Conservation (phyloP, 805 yeast species). For the Myxozyma nipponensis region DNA sequence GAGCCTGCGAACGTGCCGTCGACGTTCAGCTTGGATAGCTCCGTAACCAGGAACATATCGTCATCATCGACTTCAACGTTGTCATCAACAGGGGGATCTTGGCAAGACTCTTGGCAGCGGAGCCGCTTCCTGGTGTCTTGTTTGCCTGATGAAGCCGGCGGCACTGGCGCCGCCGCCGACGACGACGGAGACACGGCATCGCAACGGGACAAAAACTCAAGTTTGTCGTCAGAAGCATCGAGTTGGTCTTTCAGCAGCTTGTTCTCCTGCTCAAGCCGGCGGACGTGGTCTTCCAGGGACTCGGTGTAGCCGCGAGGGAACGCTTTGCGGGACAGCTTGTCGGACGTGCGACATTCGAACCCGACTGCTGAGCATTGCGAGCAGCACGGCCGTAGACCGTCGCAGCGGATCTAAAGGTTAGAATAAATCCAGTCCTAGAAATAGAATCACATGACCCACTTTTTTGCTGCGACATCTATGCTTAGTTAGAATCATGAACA, state of each 20-base stretch:
- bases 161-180: neutral
- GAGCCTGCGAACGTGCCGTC: conserved; percentile 38
- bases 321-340: conserved; percentile 77
- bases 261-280: conserved; percentile 80
- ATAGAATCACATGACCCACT: conserved; percentile 2
- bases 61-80: conserved; percentile 25
- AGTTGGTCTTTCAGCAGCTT: conserved; percentile 60
- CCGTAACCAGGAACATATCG: conserved; percentile 31
- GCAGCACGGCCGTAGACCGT: conserved; percentile 61
- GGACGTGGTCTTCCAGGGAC: conserved; percentile 78
- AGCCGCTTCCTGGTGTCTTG: conserved; percentile 4
- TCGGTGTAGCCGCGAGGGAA: conserved; percentile 93
- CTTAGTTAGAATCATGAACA: conserved; percentile 10
- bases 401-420: conserved; percentile 49
- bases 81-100: conserved; percentile 3
- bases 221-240: conserved; percentile 60
- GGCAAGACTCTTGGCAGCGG: neutral
- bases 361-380: conserved; percentile 82
- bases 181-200: conserved; percentile 27
- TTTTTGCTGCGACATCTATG: conserved; percentile 25
- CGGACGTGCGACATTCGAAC: conserved; percentile 82
- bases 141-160: neutral
- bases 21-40: conserved; percentile 30
- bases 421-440: neutral
- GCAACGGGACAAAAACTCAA: conserved; percentile 42